Conservation (phyloP, 2,329 filamentous ascomycete species). For the Exophiala alcalophila region DNA sequence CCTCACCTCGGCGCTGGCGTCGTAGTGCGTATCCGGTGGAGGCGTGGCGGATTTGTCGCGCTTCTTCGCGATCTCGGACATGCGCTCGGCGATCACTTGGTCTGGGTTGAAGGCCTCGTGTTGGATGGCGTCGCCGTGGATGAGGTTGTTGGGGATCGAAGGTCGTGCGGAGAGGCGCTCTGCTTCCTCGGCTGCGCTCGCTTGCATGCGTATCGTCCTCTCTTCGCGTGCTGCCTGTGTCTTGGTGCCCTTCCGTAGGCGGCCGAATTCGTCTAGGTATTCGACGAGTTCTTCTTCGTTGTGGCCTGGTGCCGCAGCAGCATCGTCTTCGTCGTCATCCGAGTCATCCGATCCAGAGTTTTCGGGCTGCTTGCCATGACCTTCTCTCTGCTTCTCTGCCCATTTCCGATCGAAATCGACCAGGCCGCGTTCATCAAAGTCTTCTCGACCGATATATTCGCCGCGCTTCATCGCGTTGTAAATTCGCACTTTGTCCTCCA, state of each 20-base stretch:
- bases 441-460: constrained; percentile 59
- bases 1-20: constrained; percentile 77
- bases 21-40: constrained; percentile 78
- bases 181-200: constrained; percentile 58
- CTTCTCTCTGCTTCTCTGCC: constrained; percentile 64
- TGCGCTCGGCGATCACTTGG: constrained; percentile 60
- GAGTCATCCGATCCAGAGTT: constrained; percentile 39
- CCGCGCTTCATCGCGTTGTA: constrained; percentile 90
- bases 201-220: constrained; percentile 52
- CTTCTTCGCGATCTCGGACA: constrained; percentile 74
- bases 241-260: constrained; percentile 69
- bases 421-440: constrained; percentile 49
- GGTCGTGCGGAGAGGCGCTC: constrained; percentile 62
- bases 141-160: constrained; percentile 64
- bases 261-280: constrained; percentile 87
- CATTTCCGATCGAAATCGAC: constrained; percentile 97
- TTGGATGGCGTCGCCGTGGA: constrained; percentile 84
- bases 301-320: constrained; percentile 39
- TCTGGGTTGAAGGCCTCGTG: constrained; percentile 76
- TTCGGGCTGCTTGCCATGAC: no score
- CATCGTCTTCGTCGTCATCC: constrained; percentile 36
- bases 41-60: constrained; percentile 78
- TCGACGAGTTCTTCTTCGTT: constrained; percentile 67
- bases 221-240: constrained; percentile 65
- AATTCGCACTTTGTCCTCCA: constrained; percentile 85